Percentiles rank a stretch among this genome's conserved stretches.
Conservation (phyloP, 108 stramenopile genomes). For the Asterionellopsis glacialis region DNA sequence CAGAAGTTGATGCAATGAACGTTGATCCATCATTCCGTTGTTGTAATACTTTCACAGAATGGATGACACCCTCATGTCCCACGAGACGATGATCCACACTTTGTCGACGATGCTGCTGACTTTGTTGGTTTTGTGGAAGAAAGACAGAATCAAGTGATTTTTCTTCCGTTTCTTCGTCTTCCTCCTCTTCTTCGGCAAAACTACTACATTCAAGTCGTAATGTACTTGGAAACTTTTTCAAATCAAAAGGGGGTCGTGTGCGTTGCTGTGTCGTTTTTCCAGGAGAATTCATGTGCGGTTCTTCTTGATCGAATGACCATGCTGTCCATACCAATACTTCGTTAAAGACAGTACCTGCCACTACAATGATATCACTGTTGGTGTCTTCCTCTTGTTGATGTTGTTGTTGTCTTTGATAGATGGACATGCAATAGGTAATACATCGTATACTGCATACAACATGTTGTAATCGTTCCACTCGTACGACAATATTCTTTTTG, state of each 20-base stretch:
- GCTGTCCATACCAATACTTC: constrained; percentile 43
- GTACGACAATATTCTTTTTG: too few species aligned
- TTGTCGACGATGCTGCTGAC: constrained; percentile 5
- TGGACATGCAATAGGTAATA: constrained; percentile 48
- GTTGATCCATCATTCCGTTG: constrained; percentile 14
- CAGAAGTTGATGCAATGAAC: constrained; percentile 56
- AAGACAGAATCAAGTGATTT: background rate
- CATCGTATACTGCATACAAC: constrained; percentile 34
- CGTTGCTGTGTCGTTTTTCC: constrained; percentile 11
- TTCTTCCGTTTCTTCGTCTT: background rate
- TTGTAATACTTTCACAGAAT: constrained; percentile 32
- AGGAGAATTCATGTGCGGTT: background rate
- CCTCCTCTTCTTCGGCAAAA: background rate
- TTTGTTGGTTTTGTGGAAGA: constrained; percentile 3
- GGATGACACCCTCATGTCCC: constrained; percentile 66
- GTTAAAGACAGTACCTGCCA: constrained; percentile 58
- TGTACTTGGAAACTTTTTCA: constrained; percentile 17
- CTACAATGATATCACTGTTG: constrained; percentile 11
- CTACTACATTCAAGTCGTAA: background rate
- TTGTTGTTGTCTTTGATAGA: constrained; percentile 15
- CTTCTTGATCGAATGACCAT: constrained; percentile 2
- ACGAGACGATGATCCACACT: constrained; percentile 17
- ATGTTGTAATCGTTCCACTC: background rate
- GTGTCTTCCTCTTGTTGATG: constrained; percentile 4
- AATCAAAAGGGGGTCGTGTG: constrained; percentile 13